A percentile compares a stretch with the other conserved stretches of the same genome.
Evolutionary conservation across 2,329 filamentous ascomycete species (phyloP).

Genomic region (Cordyceps cicadae): DNA sequence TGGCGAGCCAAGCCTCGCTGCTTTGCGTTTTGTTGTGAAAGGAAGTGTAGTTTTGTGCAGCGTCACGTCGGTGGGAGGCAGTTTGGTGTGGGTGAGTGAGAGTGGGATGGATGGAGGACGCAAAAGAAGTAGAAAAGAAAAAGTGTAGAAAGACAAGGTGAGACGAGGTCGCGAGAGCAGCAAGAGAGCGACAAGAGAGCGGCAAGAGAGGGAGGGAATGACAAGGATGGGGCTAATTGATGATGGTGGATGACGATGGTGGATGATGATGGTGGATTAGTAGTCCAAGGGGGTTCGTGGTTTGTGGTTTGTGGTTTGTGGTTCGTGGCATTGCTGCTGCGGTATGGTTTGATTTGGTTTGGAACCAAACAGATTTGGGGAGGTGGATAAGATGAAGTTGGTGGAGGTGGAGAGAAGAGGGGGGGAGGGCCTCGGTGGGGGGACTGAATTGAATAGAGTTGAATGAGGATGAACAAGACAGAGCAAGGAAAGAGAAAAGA

Average conservation of each 20-base stretch:
- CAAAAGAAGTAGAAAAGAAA: neutral
- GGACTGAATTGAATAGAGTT: too few relatives aligned
- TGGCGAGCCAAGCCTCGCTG: slow-evolving; percentile 1
- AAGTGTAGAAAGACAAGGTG: neutral
- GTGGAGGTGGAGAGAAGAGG: too few relatives aligned
- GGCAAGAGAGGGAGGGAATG: neutral
- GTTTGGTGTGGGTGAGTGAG: neutral
- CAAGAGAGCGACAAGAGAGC: too few relatives aligned
- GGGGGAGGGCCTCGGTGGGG: neutral
- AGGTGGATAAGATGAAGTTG: neutral
- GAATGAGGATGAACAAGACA: too few relatives aligned
- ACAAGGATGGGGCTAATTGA: neutral
- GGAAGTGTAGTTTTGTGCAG: neutral
- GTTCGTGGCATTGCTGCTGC: slow-evolving; percentile 3
- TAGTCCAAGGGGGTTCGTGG: too few relatives aligned
- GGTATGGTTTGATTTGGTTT: too few relatives aligned
- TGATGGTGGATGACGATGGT: neutral
- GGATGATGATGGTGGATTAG: too few relatives aligned
- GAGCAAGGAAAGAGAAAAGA: too few relatives aligned
- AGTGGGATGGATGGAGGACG: neutral
- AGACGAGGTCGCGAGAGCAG: neutral
- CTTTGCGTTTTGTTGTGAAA: neutral
- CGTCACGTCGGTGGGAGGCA: neutral
- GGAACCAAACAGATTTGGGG: neutral
- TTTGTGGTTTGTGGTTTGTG: neutral